Base-by-base conservation (phyloP, 257 asterid species). In the Penstemon davidsonii region DNA sequence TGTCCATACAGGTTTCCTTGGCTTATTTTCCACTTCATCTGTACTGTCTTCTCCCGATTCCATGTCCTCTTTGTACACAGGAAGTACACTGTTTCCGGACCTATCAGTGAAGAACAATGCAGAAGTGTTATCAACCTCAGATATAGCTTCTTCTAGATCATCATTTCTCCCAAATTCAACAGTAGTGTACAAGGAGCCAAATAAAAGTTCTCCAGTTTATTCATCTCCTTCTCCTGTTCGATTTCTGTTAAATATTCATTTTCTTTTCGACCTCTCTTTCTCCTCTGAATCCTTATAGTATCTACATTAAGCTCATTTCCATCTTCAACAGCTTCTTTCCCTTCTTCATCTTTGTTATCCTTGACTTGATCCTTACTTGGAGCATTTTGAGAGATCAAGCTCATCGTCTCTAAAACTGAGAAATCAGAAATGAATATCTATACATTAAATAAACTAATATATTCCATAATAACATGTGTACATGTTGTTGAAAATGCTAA, bases 321-420 rank as follows among this genome's bases (percentile, higher is more conserved):
- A 50, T 75, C 78, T 46, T 63, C 88, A 55, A 19, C 64, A 18
- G 59, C 81, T 52, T 83, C 85, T 42, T 52, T 64, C 8, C 51
- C n/a, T n/a, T n/a, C 80, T 37, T 73, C 77, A 15, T 79, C 82
- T n/a, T 62, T 37, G 25, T 69, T 50, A 0, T 39, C 25, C 57
- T 78, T 82, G 61, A 46, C 37, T 3, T 52, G 62, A 59, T 79
- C 85, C 70, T 82, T 82, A 1, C 77, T 70, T 41, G 65, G n/a
- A 41, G 85, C 74, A 72, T 88, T 88, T 83, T 93, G 99, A 62
- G 99, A 93, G 64, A 93, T 87, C 73, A 90, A 83, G 49, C 80
- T 80, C 79, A 78, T 80, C 84, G 80, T 87, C 13, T 51, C 74
- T 45, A 54, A 5, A 4, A 8, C 60, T 67, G 60, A 49, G 39